These are phyloP conservation scores for Myriosclerotinia duriaeana DNA, from an alignment of 2,329 filamentous ascomycete genomes.

Conservation along the genomic window DNA sequence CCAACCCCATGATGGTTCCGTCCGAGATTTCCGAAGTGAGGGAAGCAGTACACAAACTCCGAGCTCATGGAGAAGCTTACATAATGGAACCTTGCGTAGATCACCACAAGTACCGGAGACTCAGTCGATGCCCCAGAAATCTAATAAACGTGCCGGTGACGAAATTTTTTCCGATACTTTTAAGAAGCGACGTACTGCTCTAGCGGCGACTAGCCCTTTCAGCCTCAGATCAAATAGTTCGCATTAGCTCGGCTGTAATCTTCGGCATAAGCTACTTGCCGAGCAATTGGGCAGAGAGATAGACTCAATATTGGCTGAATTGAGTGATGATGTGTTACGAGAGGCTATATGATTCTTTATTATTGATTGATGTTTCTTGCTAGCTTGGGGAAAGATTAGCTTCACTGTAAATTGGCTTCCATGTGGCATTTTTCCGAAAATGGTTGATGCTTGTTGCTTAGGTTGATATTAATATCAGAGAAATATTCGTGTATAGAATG, in stretches of 20 bases:
- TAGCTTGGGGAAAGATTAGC: slow-evolving; percentile 15
- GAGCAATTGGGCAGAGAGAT: neutral
- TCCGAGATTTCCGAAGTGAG: neutral
- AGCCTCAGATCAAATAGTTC: slow-evolving; percentile 17
- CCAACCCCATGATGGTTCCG: neutral
- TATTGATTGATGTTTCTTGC: slow-evolving; percentile 16
- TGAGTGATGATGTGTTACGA: neutral
- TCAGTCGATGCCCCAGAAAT: slow-evolving; percentile 1
- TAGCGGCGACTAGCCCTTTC: slow-evolving; percentile 17
- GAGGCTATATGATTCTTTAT: neutral
- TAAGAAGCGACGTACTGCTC: slow-evolving; percentile 7
- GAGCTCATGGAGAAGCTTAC: slow-evolving; percentile 17
- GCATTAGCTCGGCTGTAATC: neutral
- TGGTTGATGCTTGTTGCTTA: neutral
- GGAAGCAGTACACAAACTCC: slow-evolving; percentile 20
- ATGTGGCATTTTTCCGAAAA: neutral
- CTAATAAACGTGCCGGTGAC: slow-evolving; percentile 14
- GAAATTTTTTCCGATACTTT: neutral
- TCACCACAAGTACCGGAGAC: slow-evolving; percentile 1
- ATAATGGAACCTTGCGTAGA: neutral
- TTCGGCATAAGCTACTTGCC: neutral
- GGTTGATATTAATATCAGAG: neutral
- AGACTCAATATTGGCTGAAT: neutral
- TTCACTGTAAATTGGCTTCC: slow-evolving; percentile 1
- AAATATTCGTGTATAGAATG: neutral